phyloP scores from a whole-genome alignment of 2,329 filamentous ascomycete species.

The Aspergillus sergii region DNA sequence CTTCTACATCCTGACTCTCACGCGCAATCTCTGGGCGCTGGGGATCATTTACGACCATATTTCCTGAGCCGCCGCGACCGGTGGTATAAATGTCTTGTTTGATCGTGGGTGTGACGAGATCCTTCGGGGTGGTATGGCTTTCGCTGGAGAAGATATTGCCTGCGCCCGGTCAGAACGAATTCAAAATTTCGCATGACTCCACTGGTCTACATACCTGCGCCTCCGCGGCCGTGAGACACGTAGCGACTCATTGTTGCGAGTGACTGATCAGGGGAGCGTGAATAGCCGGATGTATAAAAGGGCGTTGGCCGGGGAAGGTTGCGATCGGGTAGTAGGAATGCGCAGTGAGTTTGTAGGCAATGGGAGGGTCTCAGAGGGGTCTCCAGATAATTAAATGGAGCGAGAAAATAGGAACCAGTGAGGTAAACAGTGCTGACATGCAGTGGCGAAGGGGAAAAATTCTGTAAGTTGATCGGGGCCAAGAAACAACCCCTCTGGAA shows the following conservation, averaged over 20 bases:
- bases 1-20: constrained; percentile 78
- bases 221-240: constrained; percentile 73
- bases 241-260: constrained; percentile 25
- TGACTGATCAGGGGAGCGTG: not conserved
- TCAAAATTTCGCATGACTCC: constrained; percentile 16
- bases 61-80: constrained; percentile 83
- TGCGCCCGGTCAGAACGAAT: constrained; percentile 18
- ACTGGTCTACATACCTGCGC: constrained; percentile 59
- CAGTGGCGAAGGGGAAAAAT: not conserved
- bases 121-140: constrained; percentile 55
- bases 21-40: constrained; percentile 68
- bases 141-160: constrained; percentile 66
- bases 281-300: not conserved
- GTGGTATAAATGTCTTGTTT: constrained; percentile 86
- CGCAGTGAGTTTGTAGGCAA: not conserved
- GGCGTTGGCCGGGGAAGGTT: not conserved
- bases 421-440: not conserved
- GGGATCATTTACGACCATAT: constrained; percentile 80
- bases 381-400: not conserved
- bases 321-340: not conserved
- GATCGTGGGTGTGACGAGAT: constrained; percentile 79
- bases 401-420: not conserved
- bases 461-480: not conserved
- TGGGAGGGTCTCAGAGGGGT: not conserved
- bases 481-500: not conserved